Evolutionary conservation across 805 yeast species (phyloP).

Genomic region (Yamadazyma ubonensis): DNA sequence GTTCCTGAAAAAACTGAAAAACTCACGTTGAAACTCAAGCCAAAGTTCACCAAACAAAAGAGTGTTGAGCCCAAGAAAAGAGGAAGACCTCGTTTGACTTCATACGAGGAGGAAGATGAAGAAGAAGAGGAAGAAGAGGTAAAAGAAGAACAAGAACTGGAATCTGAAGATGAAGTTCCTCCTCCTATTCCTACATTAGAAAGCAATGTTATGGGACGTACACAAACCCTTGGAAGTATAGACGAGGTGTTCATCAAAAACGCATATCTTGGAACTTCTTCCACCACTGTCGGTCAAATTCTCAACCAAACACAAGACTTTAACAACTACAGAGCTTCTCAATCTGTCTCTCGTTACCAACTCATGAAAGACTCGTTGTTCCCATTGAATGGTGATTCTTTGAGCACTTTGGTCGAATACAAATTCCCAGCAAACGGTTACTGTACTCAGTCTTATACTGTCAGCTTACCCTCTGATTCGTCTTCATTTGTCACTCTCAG

Average conservation of each 20-base stretch:
- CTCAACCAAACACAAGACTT: slow-evolving; percentile 12
- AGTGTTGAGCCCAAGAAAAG: slow-evolving; percentile 16
- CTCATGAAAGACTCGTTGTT: slow-evolving; percentile 28
- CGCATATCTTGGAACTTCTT: slow-evolving; percentile 33
- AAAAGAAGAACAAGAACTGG: slow-evolving; percentile 13
- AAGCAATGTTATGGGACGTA: slow-evolving; percentile 27
- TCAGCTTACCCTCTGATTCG: slow-evolving; percentile 38
- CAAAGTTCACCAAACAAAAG: slow-evolving; percentile 14
- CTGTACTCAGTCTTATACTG: slow-evolving; percentile 36
- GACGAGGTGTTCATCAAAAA: slow-evolving; percentile 38
- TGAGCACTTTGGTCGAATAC: slow-evolving; percentile 37
- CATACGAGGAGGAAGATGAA: slow-evolving; percentile 12
- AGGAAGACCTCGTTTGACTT: slow-evolving; percentile 14
- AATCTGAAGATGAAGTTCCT: slow-evolving; percentile 1
- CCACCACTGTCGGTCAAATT: slow-evolving; percentile 12
- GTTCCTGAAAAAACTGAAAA: slow-evolving; percentile 16
- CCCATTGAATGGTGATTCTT: slow-evolving; percentile 26
- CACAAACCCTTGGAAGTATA: slow-evolving; percentile 24
- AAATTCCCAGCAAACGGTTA: slow-evolving; percentile 39
- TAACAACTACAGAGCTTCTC: slow-evolving; percentile 9
- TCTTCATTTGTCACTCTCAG: slow-evolving; percentile 34
- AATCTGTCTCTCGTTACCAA: slow-evolving; percentile 26
- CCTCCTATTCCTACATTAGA: slow-evolving; percentile 15
- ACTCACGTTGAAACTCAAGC: slow-evolving; percentile 26
- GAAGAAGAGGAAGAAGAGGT: slow-evolving; percentile 13